Conservation (phyloP, 2,329 filamentous ascomycete species). For the Chaetomiaceae sp. region DNA sequence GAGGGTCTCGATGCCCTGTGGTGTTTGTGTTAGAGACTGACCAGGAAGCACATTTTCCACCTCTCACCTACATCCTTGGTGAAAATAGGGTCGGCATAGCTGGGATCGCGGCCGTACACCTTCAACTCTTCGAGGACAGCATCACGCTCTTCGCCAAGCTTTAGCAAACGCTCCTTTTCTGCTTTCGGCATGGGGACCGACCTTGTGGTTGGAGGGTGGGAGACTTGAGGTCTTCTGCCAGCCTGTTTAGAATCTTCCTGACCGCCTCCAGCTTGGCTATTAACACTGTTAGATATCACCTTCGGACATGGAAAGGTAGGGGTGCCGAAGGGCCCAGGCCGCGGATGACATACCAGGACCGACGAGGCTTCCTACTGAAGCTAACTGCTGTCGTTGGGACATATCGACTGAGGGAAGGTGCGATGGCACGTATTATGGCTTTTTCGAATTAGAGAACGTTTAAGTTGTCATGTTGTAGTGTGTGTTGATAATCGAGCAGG, state of each 20-base stretch:
- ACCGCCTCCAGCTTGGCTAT: slow-evolving; percentile 67
- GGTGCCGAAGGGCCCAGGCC: neutral
- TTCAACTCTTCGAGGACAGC: slow-evolving; percentile 66
- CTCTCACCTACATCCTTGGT: slow-evolving; percentile 58
- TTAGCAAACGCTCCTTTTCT: neutral
- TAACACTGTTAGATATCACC: slow-evolving; percentile 8
- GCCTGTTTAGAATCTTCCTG: slow-evolving; percentile 55
- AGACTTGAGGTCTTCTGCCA: slow-evolving; percentile 60
- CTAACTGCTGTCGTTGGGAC: neutral
- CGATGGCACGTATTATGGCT: too few species aligned
- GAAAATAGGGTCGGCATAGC: slow-evolving; percentile 76
- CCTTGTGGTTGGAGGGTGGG: slow-evolving; percentile 55
- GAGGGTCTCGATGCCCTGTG: slow-evolving; percentile 70
- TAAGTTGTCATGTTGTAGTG: too few species aligned
- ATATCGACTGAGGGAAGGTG: neutral
- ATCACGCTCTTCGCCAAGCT: slow-evolving; percentile 52
- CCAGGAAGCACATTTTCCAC: neutral
- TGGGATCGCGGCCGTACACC: slow-evolving; percentile 67
- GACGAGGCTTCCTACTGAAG: slow-evolving; percentile 31
- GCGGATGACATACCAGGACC: slow-evolving; percentile 39
- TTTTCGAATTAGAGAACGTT: too few species aligned
- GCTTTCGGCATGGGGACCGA: slow-evolving; percentile 36
- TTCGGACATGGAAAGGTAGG: too few species aligned
- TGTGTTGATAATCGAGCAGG: too few species aligned
- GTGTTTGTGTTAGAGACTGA: neutral